phyloP scores from a whole-genome alignment of 768 basidiomycete genomes.

The Pleurotus tuber-regium region DNA sequence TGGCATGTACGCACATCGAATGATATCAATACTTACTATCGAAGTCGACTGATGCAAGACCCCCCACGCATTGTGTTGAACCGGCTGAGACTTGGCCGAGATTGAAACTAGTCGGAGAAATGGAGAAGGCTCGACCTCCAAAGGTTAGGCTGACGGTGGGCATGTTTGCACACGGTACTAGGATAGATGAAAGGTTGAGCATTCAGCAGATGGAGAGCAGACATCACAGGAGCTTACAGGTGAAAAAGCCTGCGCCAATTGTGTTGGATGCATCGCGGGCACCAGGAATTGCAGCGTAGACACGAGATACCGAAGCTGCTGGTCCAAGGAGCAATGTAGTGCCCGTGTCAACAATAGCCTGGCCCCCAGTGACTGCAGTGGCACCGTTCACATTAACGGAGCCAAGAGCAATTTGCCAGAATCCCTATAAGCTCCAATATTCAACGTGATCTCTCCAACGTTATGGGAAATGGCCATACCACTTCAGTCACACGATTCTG shows the following conservation, averaged over 20 bases:
- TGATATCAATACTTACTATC: conserved; percentile 13
- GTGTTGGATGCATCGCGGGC: conserved; percentile 14
- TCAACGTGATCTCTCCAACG: not conserved
- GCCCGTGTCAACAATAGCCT: conserved; percentile 35
- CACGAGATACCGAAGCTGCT: conserved; percentile 13
- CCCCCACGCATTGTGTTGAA: conserved; percentile 42
- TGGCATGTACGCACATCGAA: not conserved
- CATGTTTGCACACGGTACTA: conserved; percentile 23
- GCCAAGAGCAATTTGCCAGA: conserved; percentile 23
- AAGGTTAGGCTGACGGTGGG: conserved; percentile 32
- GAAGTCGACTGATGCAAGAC: conserved; percentile 44
- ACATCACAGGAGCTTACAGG: conserved; percentile 15
- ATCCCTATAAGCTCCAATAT: conserved; percentile 14
- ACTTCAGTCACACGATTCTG: conserved; percentile 8
- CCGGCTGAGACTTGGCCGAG: conserved; percentile 40
- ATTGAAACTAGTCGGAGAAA: conserved; percentile 41
- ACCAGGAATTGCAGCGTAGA: conserved; percentile 25
- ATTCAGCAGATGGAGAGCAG: too few relatives aligned
- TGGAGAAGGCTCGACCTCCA: conserved; percentile 34
- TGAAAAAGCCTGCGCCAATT: conserved; percentile 13
- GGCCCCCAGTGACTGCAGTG: conserved; percentile 12
- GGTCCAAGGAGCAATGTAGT: conserved; percentile 33
- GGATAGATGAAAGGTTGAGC: too few relatives aligned
- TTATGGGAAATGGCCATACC: conserved; percentile 18
- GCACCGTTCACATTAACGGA: conserved; percentile 15